Base-by-base conservation (phyloP, 2,329 filamentous ascomycete species). In the Aspergillus costaricaensis region DNA sequence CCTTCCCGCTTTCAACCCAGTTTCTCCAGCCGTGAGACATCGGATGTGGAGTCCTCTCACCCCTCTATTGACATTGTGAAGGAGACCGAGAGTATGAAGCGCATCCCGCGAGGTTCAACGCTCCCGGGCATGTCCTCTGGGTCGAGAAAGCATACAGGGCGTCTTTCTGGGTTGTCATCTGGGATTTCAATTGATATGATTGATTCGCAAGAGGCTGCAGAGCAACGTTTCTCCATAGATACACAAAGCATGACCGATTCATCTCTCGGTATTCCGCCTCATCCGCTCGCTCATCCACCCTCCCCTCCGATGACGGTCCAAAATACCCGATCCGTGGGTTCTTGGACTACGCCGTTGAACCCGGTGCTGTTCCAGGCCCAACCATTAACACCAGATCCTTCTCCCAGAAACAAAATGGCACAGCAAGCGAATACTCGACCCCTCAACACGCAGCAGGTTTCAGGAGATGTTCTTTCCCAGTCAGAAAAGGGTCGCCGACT, bases 131-230 rank as follows among this genome's bases (percentile, higher is more conserved):
- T 62, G 50, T 56, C 65, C 61, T 52, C 62, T 10, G 60, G 69
- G 41, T 61, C 75, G 62, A 65, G 73, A 67, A 77, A 83, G 58
- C 83, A 85, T 43, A 64, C 66, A 5, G 81, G 83, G 57, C 82
- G 82, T 50, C 70, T 85, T 32, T 86, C 84, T 58, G 85, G 86
- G 53, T 66, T 82, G 38, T 82, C 77, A 10, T 81, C 80, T 15
- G 78, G 82, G 51, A 72, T 83, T 23, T 84, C 83, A 4, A 76
- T 84, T 19, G 82, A 84, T 49, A 75, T 82, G 32, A 80, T 82
- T 57, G 79, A 82, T 49, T 62, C 68, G 23, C 67, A 69, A 19
- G 76, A 80, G 55, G 72, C 67, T 32, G 54, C 64, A 9, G 72
- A 71, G n/a, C 67, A 69, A n/a, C 69, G 72, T 36, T 64, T 70